Evolutionary conservation across 163 green algal species (phyloP).

Genomic region (Coccomyxa subellipsoidea): DNA sequence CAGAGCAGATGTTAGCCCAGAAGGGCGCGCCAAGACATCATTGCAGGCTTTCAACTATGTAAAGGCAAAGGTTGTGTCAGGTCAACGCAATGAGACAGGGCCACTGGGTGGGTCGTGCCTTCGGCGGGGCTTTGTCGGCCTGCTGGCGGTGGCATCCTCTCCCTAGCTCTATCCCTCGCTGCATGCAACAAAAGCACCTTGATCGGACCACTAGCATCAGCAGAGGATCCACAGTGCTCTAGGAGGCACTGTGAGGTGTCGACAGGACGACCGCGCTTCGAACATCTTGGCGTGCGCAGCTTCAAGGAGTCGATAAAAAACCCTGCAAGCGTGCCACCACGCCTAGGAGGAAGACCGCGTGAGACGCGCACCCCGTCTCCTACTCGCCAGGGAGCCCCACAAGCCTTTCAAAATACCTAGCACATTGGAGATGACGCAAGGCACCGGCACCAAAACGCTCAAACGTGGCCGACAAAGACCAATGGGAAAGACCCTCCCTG

Average conservation of each 20-base stretch:
- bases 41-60: neutral
- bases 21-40: neutral
- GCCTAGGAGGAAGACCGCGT: neutral
- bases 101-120: neutral
- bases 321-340: neutral
- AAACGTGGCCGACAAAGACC: neutral
- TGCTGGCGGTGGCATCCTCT: neutral
- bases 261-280: neutral
- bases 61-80: neutral
- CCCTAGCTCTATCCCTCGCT: neutral
- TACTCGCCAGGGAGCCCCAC: neutral
- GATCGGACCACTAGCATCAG: neutral
- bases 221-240: neutral
- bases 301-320: neutral
- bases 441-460: neutral
- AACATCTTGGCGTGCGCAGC: neutral
- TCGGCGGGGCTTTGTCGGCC: neutral
- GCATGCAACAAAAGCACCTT: neutral
- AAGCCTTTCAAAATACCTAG: neutral
- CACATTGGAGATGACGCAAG: neutral
- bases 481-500: neutral
- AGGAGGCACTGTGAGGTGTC: neutral
- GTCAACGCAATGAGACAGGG: neutral
- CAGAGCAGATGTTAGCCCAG: neutral
- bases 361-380: neutral